Base-by-base conservation (phyloP, 2,329 filamentous ascomycete genomes). In the Stromatinia cepivora region DNA sequence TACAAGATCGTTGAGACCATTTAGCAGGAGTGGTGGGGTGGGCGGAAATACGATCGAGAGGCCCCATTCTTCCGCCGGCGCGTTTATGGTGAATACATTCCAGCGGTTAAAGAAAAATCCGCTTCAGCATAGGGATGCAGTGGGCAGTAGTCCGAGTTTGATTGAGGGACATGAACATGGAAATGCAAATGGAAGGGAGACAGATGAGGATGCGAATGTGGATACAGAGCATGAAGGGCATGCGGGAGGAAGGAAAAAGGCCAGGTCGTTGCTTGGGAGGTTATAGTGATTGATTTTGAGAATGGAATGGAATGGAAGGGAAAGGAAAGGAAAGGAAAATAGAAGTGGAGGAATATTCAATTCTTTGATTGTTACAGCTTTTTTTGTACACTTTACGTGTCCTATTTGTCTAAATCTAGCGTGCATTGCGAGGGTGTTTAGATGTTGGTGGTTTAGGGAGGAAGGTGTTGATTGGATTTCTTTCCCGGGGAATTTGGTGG, bases 1-100 rank as follows among this genome's bases (percentile, higher is more conserved):
- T 54, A 59, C 59, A 11, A 36, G 31, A 10, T 63, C 61, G 13
- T 52, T 63, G 15, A 63, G 46, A 25, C 61, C 61, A 4, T 63
- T 63, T 34, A 68, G 61, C 20, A 71, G 67, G 15, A 73, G 70
- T 58, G 67, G 72, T n/a, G 68, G 25, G 8, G 67, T 58, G 4
- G 57, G 66, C 1, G 52, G 66, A 11, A 70, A 69, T 52, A 63
- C 46, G 5, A 52, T 63, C 25, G 61, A 52, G 22, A 63, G 61
- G 45, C 61, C 61, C 3, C 61, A 63, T 20, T 52, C 61, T 52
- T 63, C 61, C 1, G 61, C 61, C 2, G 46, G 61, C 8, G 22
- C 46, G 3, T 63, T 63, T 11, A 63, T 63, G 61, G 61, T 20
- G 17, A 63, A 28, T 8, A 63, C 61, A 0, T 28, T 63, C 7